These are phyloP conservation scores for Teratosphaeria nubilosa DNA, from an alignment of 2,329 filamentous ascomycete genomes.

Conservation along the genomic window DNA sequence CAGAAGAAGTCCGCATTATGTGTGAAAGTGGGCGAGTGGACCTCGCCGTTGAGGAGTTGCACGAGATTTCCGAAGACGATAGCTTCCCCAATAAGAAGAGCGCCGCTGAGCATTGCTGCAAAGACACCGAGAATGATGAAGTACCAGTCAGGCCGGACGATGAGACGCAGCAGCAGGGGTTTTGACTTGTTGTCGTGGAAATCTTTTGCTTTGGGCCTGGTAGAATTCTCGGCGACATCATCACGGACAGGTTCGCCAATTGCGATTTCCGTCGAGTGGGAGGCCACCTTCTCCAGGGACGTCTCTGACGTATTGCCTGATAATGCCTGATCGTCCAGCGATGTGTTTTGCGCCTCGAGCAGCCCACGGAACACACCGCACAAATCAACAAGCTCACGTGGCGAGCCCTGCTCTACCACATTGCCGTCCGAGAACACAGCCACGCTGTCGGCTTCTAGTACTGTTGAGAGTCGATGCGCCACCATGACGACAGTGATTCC, in stretches of 20 bases:
- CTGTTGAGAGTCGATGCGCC: constrained; percentile 65
- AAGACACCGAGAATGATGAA: constrained; percentile 33
- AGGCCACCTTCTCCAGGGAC: neutral
- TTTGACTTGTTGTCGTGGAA: neutral
- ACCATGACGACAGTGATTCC: constrained; percentile 59
- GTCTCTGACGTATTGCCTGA: neutral
- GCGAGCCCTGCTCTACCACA: constrained; percentile 53
- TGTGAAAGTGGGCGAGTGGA: constrained; percentile 12
- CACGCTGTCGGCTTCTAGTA: constrained; percentile 70
- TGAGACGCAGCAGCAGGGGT: neutral
- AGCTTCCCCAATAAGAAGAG: constrained; percentile 49
- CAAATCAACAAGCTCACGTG: constrained; percentile 43
- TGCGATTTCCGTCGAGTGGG: neutral
- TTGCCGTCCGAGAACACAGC: constrained; percentile 62
- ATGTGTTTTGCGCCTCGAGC: constrained; percentile 18
- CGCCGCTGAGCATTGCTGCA: constrained; percentile 37
- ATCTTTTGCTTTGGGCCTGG: neutral
- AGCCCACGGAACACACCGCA: constrained; percentile 19
- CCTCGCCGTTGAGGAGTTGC: constrained; percentile 39
- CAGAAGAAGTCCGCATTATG: constrained; percentile 31
- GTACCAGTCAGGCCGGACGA: constrained; percentile 26
- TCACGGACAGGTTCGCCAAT: neutral
- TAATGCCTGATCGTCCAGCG: neutral
- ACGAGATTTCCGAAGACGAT: constrained; percentile 47
- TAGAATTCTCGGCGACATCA: neutral